phyloP scores from a whole-genome alignment of 768 basidiomycete species.

The Lactifluus volemus region DNA sequence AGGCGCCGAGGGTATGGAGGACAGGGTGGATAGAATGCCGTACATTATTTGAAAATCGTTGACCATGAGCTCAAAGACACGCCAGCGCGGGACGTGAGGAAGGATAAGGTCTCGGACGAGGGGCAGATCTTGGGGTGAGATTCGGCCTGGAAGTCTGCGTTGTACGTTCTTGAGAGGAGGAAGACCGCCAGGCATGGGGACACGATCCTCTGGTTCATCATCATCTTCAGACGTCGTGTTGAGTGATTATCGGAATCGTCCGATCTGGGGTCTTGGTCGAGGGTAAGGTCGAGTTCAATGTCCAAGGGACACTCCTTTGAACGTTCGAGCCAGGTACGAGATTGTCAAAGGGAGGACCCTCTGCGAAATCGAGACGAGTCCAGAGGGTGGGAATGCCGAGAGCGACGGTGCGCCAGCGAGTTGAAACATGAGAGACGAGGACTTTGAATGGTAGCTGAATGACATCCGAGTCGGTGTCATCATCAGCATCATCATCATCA shows the following conservation, averaged over 20 bases:
- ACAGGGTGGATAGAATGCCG: constrained; percentile 39
- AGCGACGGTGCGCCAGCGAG: constrained; percentile 47
- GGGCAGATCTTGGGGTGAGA: constrained; percentile 21
- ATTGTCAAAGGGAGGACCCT: constrained; percentile 37
- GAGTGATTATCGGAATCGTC: constrained; percentile 8
- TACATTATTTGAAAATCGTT: constrained; percentile 36
- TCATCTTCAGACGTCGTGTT: constrained; percentile 1
- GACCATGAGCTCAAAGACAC: constrained; percentile 38
- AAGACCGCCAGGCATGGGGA: constrained; percentile 16
- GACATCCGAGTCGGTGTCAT: constrained; percentile 19
- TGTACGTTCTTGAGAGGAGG: constrained; percentile 1
- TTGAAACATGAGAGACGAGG: constrained; percentile 54
- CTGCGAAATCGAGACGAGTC: constrained; percentile 38
- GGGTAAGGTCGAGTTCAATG: constrained; percentile 35
- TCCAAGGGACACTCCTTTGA: constrained; percentile 46
- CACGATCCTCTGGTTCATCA: constrained; percentile 10
- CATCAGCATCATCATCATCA: constrained; percentile 22
- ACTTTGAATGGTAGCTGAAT: constrained; percentile 35
- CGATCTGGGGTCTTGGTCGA: constrained; percentile 17
- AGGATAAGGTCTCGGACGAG: constrained; percentile 32
- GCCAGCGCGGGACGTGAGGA: constrained; percentile 50
- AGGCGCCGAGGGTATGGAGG: constrained; percentile 39
- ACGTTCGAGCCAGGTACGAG: constrained; percentile 40
- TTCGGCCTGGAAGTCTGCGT: not conserved
- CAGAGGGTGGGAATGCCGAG: constrained; percentile 48